Base-by-base conservation (phyloP, 257 asterid genomes). In the Solanum bulbocastanum region DNA sequence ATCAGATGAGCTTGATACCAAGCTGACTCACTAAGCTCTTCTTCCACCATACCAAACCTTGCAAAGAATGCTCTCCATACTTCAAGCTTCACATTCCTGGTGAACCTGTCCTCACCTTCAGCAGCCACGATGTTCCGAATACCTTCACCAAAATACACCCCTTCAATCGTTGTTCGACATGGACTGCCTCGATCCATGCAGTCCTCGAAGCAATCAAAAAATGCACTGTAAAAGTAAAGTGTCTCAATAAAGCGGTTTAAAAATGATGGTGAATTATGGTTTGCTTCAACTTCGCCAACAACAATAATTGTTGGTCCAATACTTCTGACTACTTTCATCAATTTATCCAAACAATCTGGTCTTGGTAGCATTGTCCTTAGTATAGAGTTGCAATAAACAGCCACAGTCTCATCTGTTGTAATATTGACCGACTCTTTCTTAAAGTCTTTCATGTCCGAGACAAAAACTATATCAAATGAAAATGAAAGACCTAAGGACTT, bases 31-130 rank as follows among this genome's bases (percentile, higher is more conserved):
- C 96, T 91, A 16, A 93, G 90, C 49, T 92, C 94, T 25, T 88
- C 84, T 42, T 92, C 95, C 79, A 36, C 83, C 91, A 93, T 91
- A 25, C 96, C 93, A 78, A 92, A 92, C 87, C 95, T 78, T 74
- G 49, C 66, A 1, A 94, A 89, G 69, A 86, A 94, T 83, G 92
- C 93, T 89, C 96, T 93, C 98, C 98, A 94, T 2, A 94, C 98
- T n/a, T 92, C 88, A n/a, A 91, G 27, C 78, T 87, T 94, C 79
- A 93, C 96, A 72, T 89, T 94, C 84, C 98, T 82, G 8, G 87
- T 89, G 71, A 92, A 81, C 88, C 98, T 89, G 20, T 92, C 90
- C n/a, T 90, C 87, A 1, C 92, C 96, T 25, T 93, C 95, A 1
- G 86, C 87, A 30, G 94, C 94, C 18, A 94, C 92, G 40, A 92